These are phyloP conservation scores for Castanea mollissima DNA, from an alignment of 306 rosid species.

Conservation along the genomic window DNA sequence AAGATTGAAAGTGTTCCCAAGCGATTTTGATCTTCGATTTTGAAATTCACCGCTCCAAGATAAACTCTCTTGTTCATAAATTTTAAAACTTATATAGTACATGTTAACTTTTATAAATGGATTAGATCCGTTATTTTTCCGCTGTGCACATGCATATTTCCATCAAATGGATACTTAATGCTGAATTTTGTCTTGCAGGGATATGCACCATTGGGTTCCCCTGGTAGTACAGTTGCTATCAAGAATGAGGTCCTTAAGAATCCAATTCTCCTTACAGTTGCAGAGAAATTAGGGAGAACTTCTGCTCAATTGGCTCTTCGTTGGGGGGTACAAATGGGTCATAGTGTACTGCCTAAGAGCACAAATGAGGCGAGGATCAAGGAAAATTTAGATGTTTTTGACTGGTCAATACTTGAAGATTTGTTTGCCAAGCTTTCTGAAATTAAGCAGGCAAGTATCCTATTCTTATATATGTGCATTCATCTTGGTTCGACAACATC, in stretches of 20 bases:
- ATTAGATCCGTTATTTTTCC: no score
- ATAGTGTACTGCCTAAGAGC: constrained; percentile 77
- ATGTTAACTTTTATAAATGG: no score
- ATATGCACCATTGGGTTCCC: constrained; percentile 65
- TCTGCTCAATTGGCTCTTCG: constrained; percentile 73
- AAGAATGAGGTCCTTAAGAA: constrained; percentile 45
- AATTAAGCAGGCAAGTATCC: constrained; percentile 54
- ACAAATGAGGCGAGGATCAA: constrained; percentile 45
- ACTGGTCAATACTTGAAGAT: constrained; percentile 64
- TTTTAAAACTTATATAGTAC: no score
- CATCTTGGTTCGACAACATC: neutral
- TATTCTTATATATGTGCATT: neutral
- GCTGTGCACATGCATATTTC: no score
- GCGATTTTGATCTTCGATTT: no score
- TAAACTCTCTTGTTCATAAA: no score
- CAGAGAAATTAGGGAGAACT: constrained; percentile 58
- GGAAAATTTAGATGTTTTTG: constrained; percentile 47
- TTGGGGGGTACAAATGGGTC: constrained; percentile 63
- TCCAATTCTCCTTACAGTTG: constrained; percentile 35
- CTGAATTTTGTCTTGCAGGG: constrained; percentile 35
- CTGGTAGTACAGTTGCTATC: constrained; percentile 28
- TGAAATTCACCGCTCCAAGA: no score
- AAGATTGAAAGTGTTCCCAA: no score
- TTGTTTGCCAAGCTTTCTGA: constrained; percentile 38
- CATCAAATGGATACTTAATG: neutral